Base-by-base conservation (phyloP, 1,284 basidiomycete species). In the Coniferiporia sulphurascens region DNA sequence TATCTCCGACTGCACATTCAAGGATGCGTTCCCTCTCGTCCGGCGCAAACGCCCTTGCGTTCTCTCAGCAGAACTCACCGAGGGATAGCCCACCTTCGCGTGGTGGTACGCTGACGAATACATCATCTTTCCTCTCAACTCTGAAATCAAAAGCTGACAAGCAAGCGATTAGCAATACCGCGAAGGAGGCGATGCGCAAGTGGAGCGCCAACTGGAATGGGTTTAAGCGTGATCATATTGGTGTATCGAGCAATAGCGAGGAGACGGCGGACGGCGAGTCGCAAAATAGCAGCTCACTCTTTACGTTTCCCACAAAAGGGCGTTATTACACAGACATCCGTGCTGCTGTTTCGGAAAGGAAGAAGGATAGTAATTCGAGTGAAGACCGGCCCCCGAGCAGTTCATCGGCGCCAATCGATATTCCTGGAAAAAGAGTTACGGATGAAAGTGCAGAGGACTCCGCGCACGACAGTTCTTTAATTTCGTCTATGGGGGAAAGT, bases 181-280 rank as follows among this genome's bases (percentile, higher is more conserved):
- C 92, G 3, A 89, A 87, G 70, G 93, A 95, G 69, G 81, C 87
- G 12, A 86, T 95, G 77, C 85, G 86, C 57, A 94, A 94, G 70
- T 95, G 92, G 91, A 86, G 92, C 19, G 86, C 85, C 17, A 91
- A 85, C 64, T 94, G 88, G 88, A 81, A 77, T 48, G 76, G 76
- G 17, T 70, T 85, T 67, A 82, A 80, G 71, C 85, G 83, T 65
- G 83, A 87, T 32, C 60, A 64, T 65, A 60, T 45, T 58, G 59
- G 8, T 59, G 56, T 43, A 41, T 19, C 53, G 62, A 69, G 59
- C 21, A 67, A 63, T 58, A 67, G 63, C 38, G 81, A 81, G 12
- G 81, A 80, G 19, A 65, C 73, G 48, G 71, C 77, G 27, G 79
- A 82, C 5, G 72, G 76, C 49, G 71, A 72, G 19, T 74, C 77